These are phyloP conservation scores for Phialocephala subalpina DNA, from an alignment of 2,329 filamentous ascomycete genomes.

Conservation along the genomic window DNA sequence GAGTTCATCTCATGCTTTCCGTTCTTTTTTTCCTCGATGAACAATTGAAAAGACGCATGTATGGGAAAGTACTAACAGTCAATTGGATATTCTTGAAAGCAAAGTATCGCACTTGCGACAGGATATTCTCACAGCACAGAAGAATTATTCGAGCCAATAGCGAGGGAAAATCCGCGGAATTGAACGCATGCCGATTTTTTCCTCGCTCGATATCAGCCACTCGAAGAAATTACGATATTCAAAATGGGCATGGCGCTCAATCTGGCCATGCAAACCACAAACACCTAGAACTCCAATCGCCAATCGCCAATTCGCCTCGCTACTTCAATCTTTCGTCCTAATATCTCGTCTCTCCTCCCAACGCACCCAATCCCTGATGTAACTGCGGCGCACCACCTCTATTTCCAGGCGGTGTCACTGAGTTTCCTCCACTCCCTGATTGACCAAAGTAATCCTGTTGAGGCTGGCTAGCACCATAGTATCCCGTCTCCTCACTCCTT, in stretches of 20 bases:
- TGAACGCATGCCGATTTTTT: background rate
- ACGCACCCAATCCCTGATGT: constrained; percentile 31
- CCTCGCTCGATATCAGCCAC: background rate
- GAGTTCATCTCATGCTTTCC: too few species aligned
- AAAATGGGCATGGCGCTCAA: background rate
- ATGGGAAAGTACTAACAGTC: too few species aligned
- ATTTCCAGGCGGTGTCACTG: constrained; percentile 11
- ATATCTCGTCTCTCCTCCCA: constrained; percentile 23
- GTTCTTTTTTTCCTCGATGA: too few species aligned
- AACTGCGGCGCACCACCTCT: constrained; percentile 20
- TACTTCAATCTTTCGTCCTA: background rate
- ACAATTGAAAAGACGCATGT: too few species aligned
- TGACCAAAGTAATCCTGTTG: constrained; percentile 29
- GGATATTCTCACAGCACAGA: too few species aligned
- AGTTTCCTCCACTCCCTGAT: constrained; percentile 6
- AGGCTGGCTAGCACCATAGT: constrained; percentile 1
- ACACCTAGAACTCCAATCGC: background rate
- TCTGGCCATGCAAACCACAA: background rate
- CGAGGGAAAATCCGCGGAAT: too few species aligned
- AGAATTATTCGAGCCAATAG: too few species aligned
- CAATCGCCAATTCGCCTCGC: background rate
- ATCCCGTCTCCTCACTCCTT: constrained; percentile 15
- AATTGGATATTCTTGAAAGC: too few species aligned
- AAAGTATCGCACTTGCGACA: too few species aligned
- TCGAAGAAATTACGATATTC: background rate